phyloP scores from a whole-genome alignment of 345 rosid species.

The Salix dunnii region DNA sequence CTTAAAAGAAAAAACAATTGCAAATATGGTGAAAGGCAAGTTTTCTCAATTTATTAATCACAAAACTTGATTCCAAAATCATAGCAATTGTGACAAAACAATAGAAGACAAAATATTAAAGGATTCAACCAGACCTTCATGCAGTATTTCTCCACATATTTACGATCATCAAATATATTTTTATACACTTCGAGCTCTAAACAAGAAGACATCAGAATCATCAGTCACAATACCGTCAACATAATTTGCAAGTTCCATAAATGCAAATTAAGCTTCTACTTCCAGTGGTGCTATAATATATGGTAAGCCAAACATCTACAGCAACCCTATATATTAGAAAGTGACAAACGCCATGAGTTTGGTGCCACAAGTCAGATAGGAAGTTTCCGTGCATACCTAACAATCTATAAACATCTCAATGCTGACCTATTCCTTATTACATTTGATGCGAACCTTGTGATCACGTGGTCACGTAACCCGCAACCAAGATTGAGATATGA shows the following conservation, averaged over 20 bases:
- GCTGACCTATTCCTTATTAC: too few relatives aligned
- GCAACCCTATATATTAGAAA: too few relatives aligned
- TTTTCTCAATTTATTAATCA: background rate
- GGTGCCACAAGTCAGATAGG: too few relatives aligned
- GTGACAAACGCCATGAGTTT: too few relatives aligned
- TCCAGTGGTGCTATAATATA: conserved; percentile 98
- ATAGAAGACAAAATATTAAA: background rate
- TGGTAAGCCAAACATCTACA: too few relatives aligned
- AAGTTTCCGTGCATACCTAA: too few relatives aligned
- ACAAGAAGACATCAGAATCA: conserved; percentile 91
- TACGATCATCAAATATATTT: conserved; percentile 95
- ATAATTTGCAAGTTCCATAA: conserved; percentile 74
- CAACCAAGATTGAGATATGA: too few relatives aligned
- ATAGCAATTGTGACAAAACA: background rate
- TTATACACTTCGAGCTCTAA: conserved; percentile 90
- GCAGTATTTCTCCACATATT: conserved; percentile 93
- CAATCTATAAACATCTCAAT: too few relatives aligned
- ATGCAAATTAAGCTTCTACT: conserved; percentile 98
- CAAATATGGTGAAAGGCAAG: background rate
- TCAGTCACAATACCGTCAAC: conserved; percentile 97
- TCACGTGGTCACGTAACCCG: too few relatives aligned
- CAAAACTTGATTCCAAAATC: background rate
- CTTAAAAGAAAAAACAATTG: background rate
- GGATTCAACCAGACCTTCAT: conserved; percentile 55
- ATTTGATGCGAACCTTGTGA: too few relatives aligned